phyloP scores from a whole-genome alignment of 2,329 filamentous ascomycete genomes.

The Bipolaris oryzae region DNA sequence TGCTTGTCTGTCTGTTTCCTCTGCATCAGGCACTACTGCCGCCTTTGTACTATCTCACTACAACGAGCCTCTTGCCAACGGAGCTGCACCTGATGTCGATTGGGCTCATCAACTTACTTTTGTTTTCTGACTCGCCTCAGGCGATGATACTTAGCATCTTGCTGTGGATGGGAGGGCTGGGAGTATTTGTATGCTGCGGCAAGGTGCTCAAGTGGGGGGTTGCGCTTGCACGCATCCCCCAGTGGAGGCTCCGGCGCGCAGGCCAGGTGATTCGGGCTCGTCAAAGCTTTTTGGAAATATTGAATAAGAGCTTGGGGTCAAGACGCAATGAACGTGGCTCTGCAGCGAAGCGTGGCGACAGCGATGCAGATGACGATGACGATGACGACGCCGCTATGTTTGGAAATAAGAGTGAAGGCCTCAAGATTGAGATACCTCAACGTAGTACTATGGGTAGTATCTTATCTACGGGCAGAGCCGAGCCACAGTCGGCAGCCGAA shows the following conservation, averaged over 20 bases:
- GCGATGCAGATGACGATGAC: constrained; percentile 57
- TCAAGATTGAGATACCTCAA: constrained; percentile 38
- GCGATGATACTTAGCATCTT: constrained; percentile 52
- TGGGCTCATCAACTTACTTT: constrained; percentile 77
- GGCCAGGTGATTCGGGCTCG: constrained; percentile 52
- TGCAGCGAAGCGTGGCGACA: constrained; percentile 38
- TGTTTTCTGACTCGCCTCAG: constrained; percentile 72
- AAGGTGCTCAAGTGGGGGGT: constrained; percentile 83
- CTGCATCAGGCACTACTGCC: constrained; percentile 78
- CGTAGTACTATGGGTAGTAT: constrained; percentile 23
- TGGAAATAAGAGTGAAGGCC: constrained; percentile 33
- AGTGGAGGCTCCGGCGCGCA: constrained; percentile 79
- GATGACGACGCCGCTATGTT: constrained; percentile 42
- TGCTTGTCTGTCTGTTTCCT: constrained; percentile 73
- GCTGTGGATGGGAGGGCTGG: constrained; percentile 69
- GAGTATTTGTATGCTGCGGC: constrained; percentile 73
- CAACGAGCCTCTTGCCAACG: constrained; percentile 83
- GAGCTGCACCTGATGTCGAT: constrained; percentile 88
- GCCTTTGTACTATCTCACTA: constrained; percentile 79
- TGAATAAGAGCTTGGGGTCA: constrained; percentile 46
- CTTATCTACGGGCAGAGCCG: constrained; percentile 19
- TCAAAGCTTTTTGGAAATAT: constrained; percentile 51
- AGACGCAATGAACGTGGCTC: constrained; percentile 30
- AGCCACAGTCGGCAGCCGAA: constrained; percentile 42
- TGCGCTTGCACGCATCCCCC: constrained; percentile 82